Evolutionary conservation across 768 basidiomycete genomes (phyloP), one percentile per base, ranked within the genome.

Genomic region (Mycena capillaripes): DNA sequence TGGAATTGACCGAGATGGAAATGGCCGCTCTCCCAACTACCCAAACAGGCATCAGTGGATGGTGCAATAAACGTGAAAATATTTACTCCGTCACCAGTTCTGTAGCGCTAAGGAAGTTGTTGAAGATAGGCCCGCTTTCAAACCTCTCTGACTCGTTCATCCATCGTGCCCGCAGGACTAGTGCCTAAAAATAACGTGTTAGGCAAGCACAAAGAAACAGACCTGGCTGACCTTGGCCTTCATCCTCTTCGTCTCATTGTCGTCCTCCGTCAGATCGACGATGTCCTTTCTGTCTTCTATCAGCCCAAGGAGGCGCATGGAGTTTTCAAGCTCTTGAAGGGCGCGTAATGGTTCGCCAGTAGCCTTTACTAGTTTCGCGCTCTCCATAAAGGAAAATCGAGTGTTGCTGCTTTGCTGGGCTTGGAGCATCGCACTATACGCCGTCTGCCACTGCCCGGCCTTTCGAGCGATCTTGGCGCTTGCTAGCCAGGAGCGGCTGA

Each of bases 391-490:
- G 21, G 92, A 89, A 78, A 93, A 96, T 0, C 88, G 88, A 0
- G 91, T 88, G 25, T 90, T 86, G 73, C 85, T 86, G 72, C 85
- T 86, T 77, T 95, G 92, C 66, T 92, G 89, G 0, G 97, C 96
- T 82, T 99, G 98, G 0, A 99, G 87, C 73, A 94, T 90, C 8
- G 98, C 97, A 77, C 95, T 98, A 79, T 99, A 99, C 2, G 98
- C 96, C 0, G 97, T 98, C 83, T 98, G 97, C 86, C 91, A 92
- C 79, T 99, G 97, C 0, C 95, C 94, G 4, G 97, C 95, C 79
- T 98, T 99, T 38, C 98, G 87, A 38, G 98, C 98, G 66, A 97
- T 96, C 80, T 97, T 98, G n/a, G 97, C 93, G 70, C 93, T 98
- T 30, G 90, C 86, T 16, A 99, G 87, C 98, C 98, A 99, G 1